phyloP scores from a whole-genome alignment of 768 basidiomycete genomes.

The Strobilomyces dryophilus region DNA sequence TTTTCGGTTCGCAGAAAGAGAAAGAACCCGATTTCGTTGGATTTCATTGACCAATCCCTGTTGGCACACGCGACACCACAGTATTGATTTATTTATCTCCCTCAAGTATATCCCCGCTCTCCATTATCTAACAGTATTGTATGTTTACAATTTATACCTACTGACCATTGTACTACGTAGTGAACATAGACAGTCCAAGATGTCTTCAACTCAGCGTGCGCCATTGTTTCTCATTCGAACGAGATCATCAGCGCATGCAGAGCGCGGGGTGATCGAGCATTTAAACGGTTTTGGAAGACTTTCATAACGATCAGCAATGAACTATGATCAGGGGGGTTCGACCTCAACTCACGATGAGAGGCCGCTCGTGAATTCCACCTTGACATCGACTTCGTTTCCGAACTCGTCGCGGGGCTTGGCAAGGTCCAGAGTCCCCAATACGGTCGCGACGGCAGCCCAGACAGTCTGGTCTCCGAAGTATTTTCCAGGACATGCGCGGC shows the following conservation, averaged over 20 bases:
- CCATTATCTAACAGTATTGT: constrained; percentile 2
- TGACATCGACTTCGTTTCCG: constrained; percentile 29
- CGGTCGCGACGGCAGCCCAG: constrained; percentile 30
- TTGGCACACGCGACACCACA: neutral
- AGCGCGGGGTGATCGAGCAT: constrained; percentile 19
- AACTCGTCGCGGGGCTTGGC: constrained; percentile 22
- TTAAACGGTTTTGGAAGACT: constrained; percentile 25
- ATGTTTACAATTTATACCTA: neutral
- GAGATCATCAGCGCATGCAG: constrained; percentile 12
- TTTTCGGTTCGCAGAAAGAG: constrained; percentile 18
- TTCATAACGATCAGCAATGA: neutral
- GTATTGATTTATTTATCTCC: constrained; percentile 1
- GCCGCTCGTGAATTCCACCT: constrained; percentile 22
- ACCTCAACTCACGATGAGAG: constrained; percentile 10
- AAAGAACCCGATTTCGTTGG: neutral
- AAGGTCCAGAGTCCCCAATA: constrained; percentile 29
- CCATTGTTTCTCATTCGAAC: constrained; percentile 7
- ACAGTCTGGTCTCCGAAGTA: constrained; percentile 31
- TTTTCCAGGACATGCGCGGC: constrained; percentile 33
- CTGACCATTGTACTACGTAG: neutral
- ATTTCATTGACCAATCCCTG: constrained; percentile 3
- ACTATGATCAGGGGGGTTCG: neutral
- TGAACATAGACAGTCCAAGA: neutral
- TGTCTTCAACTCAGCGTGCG: neutral
- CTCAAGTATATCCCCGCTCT: constrained; percentile 2